Conservation (phyloP, 495 filamentous ascomycete species). For the Hapsidospora chrysogenum region DNA sequence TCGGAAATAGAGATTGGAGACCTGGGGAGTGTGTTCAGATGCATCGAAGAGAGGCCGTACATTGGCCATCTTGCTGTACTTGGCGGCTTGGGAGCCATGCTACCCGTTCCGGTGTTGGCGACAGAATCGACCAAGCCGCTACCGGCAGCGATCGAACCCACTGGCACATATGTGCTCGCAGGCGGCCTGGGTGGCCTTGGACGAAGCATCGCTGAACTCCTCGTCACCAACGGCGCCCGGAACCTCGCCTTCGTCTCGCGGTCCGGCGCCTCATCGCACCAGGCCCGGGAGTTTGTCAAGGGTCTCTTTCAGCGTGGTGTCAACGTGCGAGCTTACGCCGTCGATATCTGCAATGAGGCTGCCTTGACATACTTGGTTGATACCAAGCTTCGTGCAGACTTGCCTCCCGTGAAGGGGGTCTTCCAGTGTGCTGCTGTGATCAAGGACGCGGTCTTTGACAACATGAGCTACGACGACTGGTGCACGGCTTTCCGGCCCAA, state of each 20-base stretch:
- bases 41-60: background rate
- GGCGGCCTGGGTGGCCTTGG: constrained; percentile 16
- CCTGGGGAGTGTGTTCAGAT: background rate
- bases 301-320: constrained; percentile 10
- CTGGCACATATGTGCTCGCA: constrained; percentile 10
- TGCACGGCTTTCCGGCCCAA: constrained; percentile 19
- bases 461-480: constrained; percentile 20
- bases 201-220: constrained; percentile 8
- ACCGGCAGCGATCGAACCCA: background rate
- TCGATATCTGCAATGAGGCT: constrained; percentile 6
- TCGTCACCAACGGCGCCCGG: constrained; percentile 11
- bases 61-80: background rate
- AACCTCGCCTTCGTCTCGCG: constrained; percentile 12
- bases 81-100: background rate
- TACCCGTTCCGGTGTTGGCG: background rate
- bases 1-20: constrained; percentile 3
- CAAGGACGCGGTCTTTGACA: constrained; percentile 21
- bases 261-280: constrained; percentile 2
- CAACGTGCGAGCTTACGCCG: constrained; percentile 6
- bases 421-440: constrained; percentile 19
- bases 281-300: constrained; percentile 8
- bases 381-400: background rate
- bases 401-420: constrained; percentile 29
- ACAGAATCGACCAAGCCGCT: background rate
- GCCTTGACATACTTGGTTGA: constrained; percentile 4